Base-by-base conservation (phyloP, 352 stramenopile genomes). In the Phytopythium vexans region DNA sequence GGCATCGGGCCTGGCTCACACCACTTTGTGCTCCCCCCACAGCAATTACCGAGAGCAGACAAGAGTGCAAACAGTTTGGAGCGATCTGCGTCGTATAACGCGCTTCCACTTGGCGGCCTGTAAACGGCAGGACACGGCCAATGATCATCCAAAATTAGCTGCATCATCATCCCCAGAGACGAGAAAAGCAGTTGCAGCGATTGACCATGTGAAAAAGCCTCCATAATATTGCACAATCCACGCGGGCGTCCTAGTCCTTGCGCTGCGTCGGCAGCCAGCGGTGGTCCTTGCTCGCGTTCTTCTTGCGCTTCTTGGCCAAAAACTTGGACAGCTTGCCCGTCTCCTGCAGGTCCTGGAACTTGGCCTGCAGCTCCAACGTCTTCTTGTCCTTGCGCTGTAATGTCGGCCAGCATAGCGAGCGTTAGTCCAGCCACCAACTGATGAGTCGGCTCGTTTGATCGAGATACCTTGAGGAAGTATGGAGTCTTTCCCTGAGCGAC, bases 291-390 rank as follows among this genome's bases (percentile, higher is more conserved):
- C 83, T 93, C 42, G 90, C 89, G 62, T 97, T 97, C 73, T 95
- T 96, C 74, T 96, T 96, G 49, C 90, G 78, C 56, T 95, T 95
- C 66, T 96, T 97, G 49, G 90, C 87, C 87, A 97, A 92, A 58
- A 96, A 97, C 63, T 96, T 97, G 48, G 83, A 89, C 46, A 97
- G 64, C 42, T 81, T 87, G n/a, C 90, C 90, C 14, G 74, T 83
- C 41, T 94, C 82, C 57, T 94, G 77, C 32, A 97, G 62, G 49
- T 94, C 85, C 56, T 97, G 77, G 74, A 96, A 97, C 58, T 95
- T 94, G 68, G 89, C 75, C 32, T 96, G 77, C 31, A 97, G 71
- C 64, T 96, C 89, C 34, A 97, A 41, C 56, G 86, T 90, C 57
- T 95, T 95, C 79, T 95, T 94, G 74, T 97, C 89, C 53, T 94